These are phyloP conservation scores for Penicillium sp. DNA, from an alignment of 2,329 filamentous ascomycete genomes.

Conservation along the genomic window DNA sequence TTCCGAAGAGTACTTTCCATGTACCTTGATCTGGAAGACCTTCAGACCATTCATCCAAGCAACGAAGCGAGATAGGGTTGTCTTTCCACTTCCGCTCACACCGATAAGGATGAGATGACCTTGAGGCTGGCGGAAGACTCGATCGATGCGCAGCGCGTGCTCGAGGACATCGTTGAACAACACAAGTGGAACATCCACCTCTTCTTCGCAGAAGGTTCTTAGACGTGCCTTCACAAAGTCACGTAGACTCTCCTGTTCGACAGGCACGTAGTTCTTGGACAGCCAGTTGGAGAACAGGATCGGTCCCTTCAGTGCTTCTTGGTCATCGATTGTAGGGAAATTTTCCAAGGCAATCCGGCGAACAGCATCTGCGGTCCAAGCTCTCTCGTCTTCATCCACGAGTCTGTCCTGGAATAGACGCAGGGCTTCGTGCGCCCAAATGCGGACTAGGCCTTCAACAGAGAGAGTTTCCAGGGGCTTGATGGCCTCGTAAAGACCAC, in stretches of 20 bases:
- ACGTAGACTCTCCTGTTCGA: constrained; percentile 89
- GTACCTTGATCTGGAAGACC: constrained; percentile 99
- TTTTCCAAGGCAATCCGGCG: constrained; percentile 81
- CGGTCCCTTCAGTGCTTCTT: constrained; percentile 82
- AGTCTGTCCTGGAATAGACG: constrained; percentile 96
- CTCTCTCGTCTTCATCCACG: constrained; percentile 87
- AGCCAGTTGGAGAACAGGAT: constrained; percentile 99
- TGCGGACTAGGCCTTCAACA: constrained; percentile 87
- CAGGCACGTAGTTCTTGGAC: constrained; percentile 96
- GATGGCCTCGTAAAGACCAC: constrained; percentile 96
- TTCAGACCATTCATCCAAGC: constrained; percentile 99
- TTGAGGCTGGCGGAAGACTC: constrained; percentile 97
- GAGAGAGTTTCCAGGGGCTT: constrained; percentile 83
- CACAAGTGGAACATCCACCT: constrained; percentile 96
- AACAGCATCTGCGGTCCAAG: constrained; percentile 90
- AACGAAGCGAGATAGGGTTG: constrained; percentile 93
- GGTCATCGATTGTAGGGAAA: constrained; percentile 93
- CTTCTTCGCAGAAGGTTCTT: constrained; percentile 98
- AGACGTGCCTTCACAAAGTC: constrained; percentile 97
- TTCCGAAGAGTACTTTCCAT: constrained; percentile 95
- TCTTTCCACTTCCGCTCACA: constrained; percentile 98
- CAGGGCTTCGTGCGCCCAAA: constrained; percentile 97
- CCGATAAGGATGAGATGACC: constrained; percentile 97
- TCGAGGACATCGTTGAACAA: constrained; percentile 99
- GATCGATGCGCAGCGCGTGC: constrained; percentile 95